These are phyloP conservation scores for Populus hybrid DNA, from an alignment of 441 rosid genomes.

Conservation along the genomic window DNA sequence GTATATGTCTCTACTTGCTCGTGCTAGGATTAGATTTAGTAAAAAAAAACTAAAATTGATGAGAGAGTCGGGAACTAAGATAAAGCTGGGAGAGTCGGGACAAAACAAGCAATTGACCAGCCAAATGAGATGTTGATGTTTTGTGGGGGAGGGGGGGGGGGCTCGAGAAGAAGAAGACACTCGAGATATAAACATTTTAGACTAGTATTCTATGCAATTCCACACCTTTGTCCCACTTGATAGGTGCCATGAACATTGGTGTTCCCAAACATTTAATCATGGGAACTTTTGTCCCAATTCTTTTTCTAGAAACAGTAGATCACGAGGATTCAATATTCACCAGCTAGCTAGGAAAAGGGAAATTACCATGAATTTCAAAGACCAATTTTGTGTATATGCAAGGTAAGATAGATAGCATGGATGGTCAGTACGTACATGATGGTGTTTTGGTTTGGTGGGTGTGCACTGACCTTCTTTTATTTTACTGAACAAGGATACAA, in stretches of 20 bases:
- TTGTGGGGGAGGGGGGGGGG: not conserved
- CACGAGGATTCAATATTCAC: not conserved
- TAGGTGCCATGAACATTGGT: constrained; percentile 23
- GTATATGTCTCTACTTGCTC: not conserved
- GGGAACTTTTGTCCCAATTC: constrained; percentile 14
- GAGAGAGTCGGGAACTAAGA: no score
- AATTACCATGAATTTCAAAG: no score
- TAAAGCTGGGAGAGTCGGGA: not conserved
- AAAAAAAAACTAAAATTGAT: no score
- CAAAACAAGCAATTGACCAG: constrained; percentile 8
- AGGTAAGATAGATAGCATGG: no score
- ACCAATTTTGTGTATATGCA: not conserved
- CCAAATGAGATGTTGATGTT: not conserved
- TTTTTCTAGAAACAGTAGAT: constrained; percentile 16
- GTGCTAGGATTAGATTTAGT: not conserved
- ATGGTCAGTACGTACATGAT: no score
- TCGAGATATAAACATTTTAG: constrained; percentile 16
- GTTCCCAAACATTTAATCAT: not conserved
- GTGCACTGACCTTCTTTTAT: no score
- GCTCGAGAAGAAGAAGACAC: not conserved
- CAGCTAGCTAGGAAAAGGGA: not conserved
- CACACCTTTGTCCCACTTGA: constrained; percentile 19
- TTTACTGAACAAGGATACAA: no score
- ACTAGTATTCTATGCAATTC: constrained; percentile 14
- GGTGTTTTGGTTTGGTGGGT: not conserved